Base-by-base conservation (phyloP, 306 rosid genomes). In the Cucurbita maxima region DNA sequence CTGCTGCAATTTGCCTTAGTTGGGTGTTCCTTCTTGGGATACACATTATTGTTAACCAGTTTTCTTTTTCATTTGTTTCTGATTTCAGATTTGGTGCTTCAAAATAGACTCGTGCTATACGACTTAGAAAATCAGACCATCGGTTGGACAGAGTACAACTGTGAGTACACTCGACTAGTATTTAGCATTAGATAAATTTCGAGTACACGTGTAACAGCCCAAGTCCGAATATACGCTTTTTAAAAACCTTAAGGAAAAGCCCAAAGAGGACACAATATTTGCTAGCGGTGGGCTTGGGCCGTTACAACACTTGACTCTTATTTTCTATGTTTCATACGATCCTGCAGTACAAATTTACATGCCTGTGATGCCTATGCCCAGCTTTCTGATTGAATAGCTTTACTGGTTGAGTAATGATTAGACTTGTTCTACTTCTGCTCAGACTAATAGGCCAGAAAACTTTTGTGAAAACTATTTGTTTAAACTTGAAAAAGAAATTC, bases 31-130 rank as follows among this genome's bases (percentile, higher is more conserved):
- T 44, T 48, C 30, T 15, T 3, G 59, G 45, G 45, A 25, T 22
- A 52, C 47, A 15, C 58, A 48, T 70, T 7, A 50, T 7, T 1
- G 2, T 66, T 66, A 19, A 66, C 54, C 18, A 9, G 15, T 18
- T 71, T 71, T 71, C 47, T 44, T 30, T 30, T 30, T 30, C 7
- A 53, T 76, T 45, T 53, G 51, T 15, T 56, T 47, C 38, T 37
- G 30, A 38, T 63, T 76, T 67, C 55, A 76, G 78, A 76, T 76
- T 63, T 76, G 78, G 78, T 63, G 73, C 78, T 76, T 34, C 78
- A 76, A 63, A 76, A 63, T 64, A 76, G 71, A 36, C 78, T 76
- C 7, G 78, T 76, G 30, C 34, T 76, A 5, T 76, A 76, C 37
- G 34, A 76, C 73, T 41, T 76, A 53, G 78, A 76, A 41, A 40